phyloP scores from a whole-genome alignment of 2,329 filamentous ascomycete species.

The Zasmidium citrigriseum region DNA sequence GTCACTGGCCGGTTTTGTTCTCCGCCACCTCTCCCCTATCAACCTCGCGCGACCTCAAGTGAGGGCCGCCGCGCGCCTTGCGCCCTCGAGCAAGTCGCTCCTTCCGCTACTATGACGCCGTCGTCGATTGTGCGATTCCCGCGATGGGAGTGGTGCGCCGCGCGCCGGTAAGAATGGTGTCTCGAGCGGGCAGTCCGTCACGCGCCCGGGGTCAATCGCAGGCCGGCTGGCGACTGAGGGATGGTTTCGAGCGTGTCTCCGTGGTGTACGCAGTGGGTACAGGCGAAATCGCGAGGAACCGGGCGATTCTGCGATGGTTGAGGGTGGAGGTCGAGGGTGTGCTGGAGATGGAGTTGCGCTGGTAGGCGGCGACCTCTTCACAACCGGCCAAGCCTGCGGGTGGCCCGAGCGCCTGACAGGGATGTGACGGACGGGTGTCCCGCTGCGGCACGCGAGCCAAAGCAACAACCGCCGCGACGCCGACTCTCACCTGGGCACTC shows the following conservation, averaged over 20 bases:
- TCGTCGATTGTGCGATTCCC: slow-evolving; percentile 20
- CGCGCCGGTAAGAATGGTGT: slow-evolving; percentile 25
- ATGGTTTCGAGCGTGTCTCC: slow-evolving; percentile 14
- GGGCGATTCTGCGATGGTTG: slow-evolving; percentile 33
- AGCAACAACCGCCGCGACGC: no score
- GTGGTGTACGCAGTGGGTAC: slow-evolving; percentile 14
- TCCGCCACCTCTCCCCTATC: slow-evolving; percentile 31
- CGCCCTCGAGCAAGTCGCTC: slow-evolving; percentile 15
- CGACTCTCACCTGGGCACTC: no score
- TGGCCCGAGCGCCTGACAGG: not conserved
- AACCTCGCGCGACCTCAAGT: slow-evolving; percentile 32
- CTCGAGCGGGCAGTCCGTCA: not conserved
- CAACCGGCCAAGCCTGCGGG: not conserved
- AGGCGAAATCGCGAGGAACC: slow-evolving; percentile 32
- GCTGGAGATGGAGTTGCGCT: not conserved
- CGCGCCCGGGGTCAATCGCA: slow-evolving; percentile 28
- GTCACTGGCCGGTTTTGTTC: slow-evolving; percentile 3
- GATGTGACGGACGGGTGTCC: no score
- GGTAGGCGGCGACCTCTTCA: slow-evolving; percentile 4
- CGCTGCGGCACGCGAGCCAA: not conserved
- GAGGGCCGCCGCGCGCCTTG: slow-evolving; percentile 32
- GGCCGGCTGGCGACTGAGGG: slow-evolving; percentile 33
- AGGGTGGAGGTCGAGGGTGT: slow-evolving; percentile 12
- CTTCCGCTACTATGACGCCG: slow-evolving; percentile 16
- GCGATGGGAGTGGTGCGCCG: slow-evolving; percentile 25